Base-by-base conservation (phyloP, 2,329 filamentous ascomycete species). In the Leptographium lundbergii region DNA sequence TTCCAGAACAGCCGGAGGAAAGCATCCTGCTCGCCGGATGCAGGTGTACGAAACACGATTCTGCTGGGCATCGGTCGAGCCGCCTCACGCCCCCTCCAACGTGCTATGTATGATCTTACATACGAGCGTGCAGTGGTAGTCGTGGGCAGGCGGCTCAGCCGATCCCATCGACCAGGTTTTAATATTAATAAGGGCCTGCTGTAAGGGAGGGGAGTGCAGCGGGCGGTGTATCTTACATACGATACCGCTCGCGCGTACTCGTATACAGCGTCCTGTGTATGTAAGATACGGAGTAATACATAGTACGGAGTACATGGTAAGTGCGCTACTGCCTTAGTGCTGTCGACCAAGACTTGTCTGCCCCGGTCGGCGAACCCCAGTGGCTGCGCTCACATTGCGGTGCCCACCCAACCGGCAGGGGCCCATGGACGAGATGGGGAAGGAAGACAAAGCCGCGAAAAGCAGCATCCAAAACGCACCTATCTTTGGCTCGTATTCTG, bases 301-400 rank as follows among this genome's bases (percentile, higher is more conserved):
- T n/a, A n/a, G n/a, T n/a, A n/a, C n/a, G n/a, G n/a, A n/a, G n/a
- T n/a, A n/a, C n/a, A n/a, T n/a, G n/a, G n/a, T n/a, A n/a, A n/a
- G n/a, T 62, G 59, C 61, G 51, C 57, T 52, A 42, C 55, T 60
- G 59, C 57, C 34, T 57, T 62, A 62, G 61, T 55, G 57, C 51
- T 60, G 34, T 57, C 54, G 51, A 55, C 55, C 55, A 32, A 57
- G 39, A 27, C 55, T 48, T 27, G 32, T 34, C 50, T 32, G 24
- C 53, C 60, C 60, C 45, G 47, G 36, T 53, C 13, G 58, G 6
- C 29, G 55, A 52, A 58, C 36, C 56, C 58, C 58, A 61, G 45
- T 61, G 60, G 60, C 56, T 53, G 47, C n/a, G 14, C 57, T 48
- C 57, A 57, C 55, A 57, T 58, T 34, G 34, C n/a, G 27, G 27